Percentiles rank a stretch among this genome's conserved stretches.
phyloP scores from a whole-genome alignment of 148 eudicot genomes.

The Euryodendron excelsum region DNA sequence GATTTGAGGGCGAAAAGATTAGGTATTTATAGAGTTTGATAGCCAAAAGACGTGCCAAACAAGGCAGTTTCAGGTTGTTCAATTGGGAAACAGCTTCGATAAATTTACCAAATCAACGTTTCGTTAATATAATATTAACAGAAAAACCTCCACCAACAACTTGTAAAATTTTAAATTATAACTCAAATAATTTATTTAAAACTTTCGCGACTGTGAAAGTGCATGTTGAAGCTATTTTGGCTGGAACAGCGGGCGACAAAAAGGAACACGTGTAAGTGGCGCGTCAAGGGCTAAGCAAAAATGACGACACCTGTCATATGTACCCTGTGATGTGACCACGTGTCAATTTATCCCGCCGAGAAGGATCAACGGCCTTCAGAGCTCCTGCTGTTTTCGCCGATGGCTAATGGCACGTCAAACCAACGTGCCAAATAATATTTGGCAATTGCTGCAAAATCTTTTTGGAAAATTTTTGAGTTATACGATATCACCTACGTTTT shows the following conservation, averaged over 20 bases:
- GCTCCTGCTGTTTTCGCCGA: no score
- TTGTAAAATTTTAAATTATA: no score
- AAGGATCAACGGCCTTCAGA: background rate
- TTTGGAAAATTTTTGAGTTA: no score
- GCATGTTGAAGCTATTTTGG: background rate
- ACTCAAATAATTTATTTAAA: no score
- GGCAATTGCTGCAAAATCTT: no score
- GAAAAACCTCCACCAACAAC: background rate
- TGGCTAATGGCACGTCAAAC: no score
- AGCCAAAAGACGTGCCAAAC: constrained; percentile 9
- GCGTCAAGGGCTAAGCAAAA: background rate
- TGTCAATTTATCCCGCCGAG: background rate
- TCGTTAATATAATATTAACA: background rate
- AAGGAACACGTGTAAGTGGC: background rate
- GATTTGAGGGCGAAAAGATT: background rate
- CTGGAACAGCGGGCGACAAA: background rate
- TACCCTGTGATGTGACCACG: background rate
- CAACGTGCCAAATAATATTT: no score
- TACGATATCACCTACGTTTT: no score
- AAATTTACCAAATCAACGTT: background rate
- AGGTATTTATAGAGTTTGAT: constrained; percentile 4
- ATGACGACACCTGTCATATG: background rate
- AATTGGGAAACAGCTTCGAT: background rate
- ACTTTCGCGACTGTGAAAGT: no score
- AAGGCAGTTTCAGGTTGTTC: background rate